Base-by-base conservation (phyloP, 345 rosid species). In the Arabidopsis arenosa region DNA sequence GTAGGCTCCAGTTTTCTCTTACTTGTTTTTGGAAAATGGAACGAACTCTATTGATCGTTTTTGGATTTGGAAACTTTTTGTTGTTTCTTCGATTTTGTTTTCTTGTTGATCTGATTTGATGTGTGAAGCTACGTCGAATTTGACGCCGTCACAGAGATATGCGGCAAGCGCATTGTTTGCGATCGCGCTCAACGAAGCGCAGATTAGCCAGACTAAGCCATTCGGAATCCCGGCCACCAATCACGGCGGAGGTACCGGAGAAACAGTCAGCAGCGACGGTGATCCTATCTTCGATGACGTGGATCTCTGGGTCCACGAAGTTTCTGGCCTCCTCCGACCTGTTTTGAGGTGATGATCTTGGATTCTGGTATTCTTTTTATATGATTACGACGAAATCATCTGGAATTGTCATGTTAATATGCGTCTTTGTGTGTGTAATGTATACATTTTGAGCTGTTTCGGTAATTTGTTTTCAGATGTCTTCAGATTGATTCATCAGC, bases 161-260 rank as follows among this genome's bases (percentile, higher is more conserved):
- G 97, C 85, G 13, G 90, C 89, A 9, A 96, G 84, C 51, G 92
- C 96, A 43, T 80, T 94, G 57, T 86, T 94, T 66, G 90, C 92
- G 30, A 82, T 94, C 41, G 80, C 75, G 55, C 64, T 76, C 0
- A 76, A 76, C 75, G 28, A 76, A 76, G 80, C 75, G 35, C 80
- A 76, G 68, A 69, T 62, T 26, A 76, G 64, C 5, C 98, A 92
- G 78, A 85, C 89, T n/a, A 86, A 74, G 15, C 97, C 83, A 13
- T 68, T 86, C 9, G 91, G 90, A 55, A 55, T 68, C 47, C 67
- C 78, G 2, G 2, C 63, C 13, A 79, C 78, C 40, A 6, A 67
- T 5, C 62, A 58, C 53, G 68, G 59, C 53, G 80, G 59, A 30
- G 80, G 47, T 3, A 4, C 75, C 36, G 78, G 51, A 40, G 95